A percentile compares a stretch with the other conserved stretches of the same genome.
Evolutionary conservation across 23 red algal species (phyloP).

Genomic region (Agarophyton chilense): DNA sequence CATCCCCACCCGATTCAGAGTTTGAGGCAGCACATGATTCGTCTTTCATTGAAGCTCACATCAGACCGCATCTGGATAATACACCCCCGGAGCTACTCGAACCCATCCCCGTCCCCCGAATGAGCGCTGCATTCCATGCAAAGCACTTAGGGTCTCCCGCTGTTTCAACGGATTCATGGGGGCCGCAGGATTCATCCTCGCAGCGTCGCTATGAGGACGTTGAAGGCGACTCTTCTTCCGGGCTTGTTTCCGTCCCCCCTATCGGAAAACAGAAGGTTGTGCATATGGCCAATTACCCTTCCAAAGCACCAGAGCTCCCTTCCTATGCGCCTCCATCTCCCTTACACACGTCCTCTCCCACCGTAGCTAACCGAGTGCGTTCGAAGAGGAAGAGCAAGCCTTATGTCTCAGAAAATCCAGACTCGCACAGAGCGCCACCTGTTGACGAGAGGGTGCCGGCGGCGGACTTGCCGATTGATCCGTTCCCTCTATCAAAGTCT

Average conservation of each 20-base stretch:
- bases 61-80: slow-evolving; percentile 21
- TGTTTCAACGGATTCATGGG: slow-evolving; percentile 52
- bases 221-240: slow-evolving; percentile 52
- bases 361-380: background rate
- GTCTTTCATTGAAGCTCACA: background rate
- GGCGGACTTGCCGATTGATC: slow-evolving; percentile 8
- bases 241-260: slow-evolving; percentile 11
- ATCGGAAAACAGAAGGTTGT: slow-evolving; percentile 47
- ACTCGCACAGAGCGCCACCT: background rate
- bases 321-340: slow-evolving; percentile 22
- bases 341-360: background rate
- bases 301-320: slow-evolving; percentile 13
- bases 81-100: slow-evolving; percentile 52
- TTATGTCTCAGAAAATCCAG: background rate
- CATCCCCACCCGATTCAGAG: slow-evolving; percentile 2
- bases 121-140: background rate
- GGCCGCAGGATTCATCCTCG: slow-evolving; percentile 29
- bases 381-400: slow-evolving; percentile 65
- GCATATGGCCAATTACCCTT: slow-evolving; percentile 38
- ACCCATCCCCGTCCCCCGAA: slow-evolving; percentile 60
- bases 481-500: background rate
- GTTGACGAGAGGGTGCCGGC: background rate
- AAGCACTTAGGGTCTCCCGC: background rate
- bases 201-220: slow-evolving; percentile 53
- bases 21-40: slow-evolving; percentile 4